Evolutionary conservation across 257 asterid species (phyloP).

Genomic region (Fraxinus excelsior): DNA sequence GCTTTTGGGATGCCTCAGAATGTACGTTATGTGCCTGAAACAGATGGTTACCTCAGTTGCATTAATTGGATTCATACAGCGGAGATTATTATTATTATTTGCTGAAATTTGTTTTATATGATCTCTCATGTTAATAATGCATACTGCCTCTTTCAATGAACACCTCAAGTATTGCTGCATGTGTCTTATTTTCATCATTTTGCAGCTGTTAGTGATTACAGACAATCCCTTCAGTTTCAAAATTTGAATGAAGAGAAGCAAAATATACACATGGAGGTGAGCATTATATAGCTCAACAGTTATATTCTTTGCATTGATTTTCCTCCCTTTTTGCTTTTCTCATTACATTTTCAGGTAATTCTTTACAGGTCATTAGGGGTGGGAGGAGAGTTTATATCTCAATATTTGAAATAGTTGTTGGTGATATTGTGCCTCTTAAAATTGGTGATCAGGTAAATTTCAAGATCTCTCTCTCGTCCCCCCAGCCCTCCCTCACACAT

Average conservation of each 20-base stretch:
- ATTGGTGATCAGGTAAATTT: slow-evolving; percentile 91
- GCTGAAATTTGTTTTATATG: neutral
- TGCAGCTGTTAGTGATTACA: slow-evolving; percentile 92
- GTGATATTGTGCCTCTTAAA: slow-evolving; percentile 90
- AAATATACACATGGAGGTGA: slow-evolving; percentile 92
- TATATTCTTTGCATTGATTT: slow-evolving; percentile 8
- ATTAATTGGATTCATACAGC: neutral
- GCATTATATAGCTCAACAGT: slow-evolving; percentile 20
- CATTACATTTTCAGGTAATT: slow-evolving; percentile 24
- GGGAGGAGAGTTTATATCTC: slow-evolving; percentile 80
- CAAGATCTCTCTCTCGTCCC: neutral
- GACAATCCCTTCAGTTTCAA: slow-evolving; percentile 94
- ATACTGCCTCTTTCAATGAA: neutral
- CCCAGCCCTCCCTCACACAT: neutral
- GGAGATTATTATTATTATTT: neutral
- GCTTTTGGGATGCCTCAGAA: neutral
- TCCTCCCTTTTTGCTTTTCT: slow-evolving; percentile 18
- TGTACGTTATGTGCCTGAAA: neutral
- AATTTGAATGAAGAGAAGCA: slow-evolving; percentile 94
- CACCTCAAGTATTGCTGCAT: slow-evolving; percentile 16
- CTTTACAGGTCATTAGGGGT: slow-evolving; percentile 70
- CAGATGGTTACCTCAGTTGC: neutral
- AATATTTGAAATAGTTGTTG: slow-evolving; percentile 85
- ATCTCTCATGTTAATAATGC: neutral
- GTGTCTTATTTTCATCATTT: slow-evolving; percentile 13